Evolutionary conservation across 1,139 yeast genomes (phyloP).

Genomic region (Hansenula sp.): DNA sequence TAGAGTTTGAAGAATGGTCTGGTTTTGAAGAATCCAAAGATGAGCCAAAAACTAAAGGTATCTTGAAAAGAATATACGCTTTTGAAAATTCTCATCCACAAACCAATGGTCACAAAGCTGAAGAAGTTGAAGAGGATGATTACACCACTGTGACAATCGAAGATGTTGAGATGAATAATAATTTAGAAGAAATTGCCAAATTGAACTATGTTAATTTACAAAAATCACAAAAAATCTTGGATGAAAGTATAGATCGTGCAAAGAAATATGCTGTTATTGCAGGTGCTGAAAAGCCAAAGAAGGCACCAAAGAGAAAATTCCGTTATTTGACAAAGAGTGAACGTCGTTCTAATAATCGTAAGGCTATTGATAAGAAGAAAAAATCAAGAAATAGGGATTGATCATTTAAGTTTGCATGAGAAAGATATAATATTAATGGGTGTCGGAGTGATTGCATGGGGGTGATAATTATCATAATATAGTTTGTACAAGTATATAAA

Average conservation of each 20-base stretch:
- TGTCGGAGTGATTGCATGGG: too few species aligned
- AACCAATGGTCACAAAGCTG: conserved; percentile 5
- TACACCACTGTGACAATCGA: conserved; percentile 50
- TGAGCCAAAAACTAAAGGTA: conserved; percentile 25
- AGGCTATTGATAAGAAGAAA: conserved; percentile 33
- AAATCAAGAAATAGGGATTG: conserved; percentile 11
- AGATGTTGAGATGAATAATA: conserved; percentile 54
- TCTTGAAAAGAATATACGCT: conserved; percentile 30
- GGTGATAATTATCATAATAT: too few species aligned
- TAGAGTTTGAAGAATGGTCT: conserved; percentile 34
- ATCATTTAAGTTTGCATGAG: not conserved
- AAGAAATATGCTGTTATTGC: conserved; percentile 62
- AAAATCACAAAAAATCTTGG: conserved; percentile 56
- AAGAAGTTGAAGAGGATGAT: conserved; percentile 34
- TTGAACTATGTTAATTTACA: conserved; percentile 61
- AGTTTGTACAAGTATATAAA: too few species aligned
- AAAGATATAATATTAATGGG: too few species aligned
- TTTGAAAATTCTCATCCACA: too few species aligned
- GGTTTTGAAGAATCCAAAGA: conserved; percentile 35
- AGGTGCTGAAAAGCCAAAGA: conserved; percentile 36
- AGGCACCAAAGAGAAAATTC: conserved; percentile 71
- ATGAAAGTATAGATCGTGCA: conserved; percentile 64
- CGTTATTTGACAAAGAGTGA: conserved; percentile 80
- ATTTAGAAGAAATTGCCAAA: conserved; percentile 52
- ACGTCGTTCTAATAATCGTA: conserved; percentile 63